Evolutionary conservation across 2,329 filamentous ascomycete species (phyloP).

Genomic region (Emydomyces testavorans): DNA sequence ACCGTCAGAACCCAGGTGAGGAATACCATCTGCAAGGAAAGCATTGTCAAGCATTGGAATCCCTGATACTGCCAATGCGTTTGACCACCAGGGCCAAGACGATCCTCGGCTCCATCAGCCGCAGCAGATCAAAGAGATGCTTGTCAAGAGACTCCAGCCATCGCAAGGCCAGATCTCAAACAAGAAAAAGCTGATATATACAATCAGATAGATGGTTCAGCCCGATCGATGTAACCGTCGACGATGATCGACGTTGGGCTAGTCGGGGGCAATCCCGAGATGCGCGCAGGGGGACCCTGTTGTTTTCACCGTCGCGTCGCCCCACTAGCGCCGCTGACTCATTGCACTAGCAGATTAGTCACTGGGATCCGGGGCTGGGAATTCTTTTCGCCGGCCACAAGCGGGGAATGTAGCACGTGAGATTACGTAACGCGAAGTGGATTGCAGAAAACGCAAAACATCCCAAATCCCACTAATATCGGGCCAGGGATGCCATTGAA

Average conservation of each 20-base stretch:
- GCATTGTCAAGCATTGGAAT: neutral
- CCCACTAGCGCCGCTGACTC: no score
- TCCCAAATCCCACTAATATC: no score
- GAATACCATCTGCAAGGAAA: neutral
- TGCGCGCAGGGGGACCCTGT: neutral
- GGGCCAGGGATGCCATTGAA: no score
- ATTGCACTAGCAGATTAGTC: neutral
- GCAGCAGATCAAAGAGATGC: neutral
- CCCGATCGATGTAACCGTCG: slow-evolving; percentile 8
- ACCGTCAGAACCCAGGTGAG: neutral
- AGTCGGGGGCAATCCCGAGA: neutral
- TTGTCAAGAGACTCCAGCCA: neutral
- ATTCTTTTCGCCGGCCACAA: neutral
- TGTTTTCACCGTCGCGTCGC: no score
- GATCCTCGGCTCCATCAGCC: slow-evolving; percentile 3
- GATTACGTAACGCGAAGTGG: slow-evolving; percentile 3
- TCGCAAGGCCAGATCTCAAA: neutral
- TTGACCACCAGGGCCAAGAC: slow-evolving; percentile 10
- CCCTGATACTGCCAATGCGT: slow-evolving; percentile 12
- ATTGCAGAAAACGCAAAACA: no score
- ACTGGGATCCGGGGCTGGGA: neutral
- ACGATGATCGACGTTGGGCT: slow-evolving; percentile 3
- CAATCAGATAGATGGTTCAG: neutral
- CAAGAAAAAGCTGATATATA: neutral
- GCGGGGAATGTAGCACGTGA: neutral